Evolutionary conservation across 2,329 filamentous ascomycete genomes (phyloP).

Genomic region (Coniochaeta prunicola): DNA sequence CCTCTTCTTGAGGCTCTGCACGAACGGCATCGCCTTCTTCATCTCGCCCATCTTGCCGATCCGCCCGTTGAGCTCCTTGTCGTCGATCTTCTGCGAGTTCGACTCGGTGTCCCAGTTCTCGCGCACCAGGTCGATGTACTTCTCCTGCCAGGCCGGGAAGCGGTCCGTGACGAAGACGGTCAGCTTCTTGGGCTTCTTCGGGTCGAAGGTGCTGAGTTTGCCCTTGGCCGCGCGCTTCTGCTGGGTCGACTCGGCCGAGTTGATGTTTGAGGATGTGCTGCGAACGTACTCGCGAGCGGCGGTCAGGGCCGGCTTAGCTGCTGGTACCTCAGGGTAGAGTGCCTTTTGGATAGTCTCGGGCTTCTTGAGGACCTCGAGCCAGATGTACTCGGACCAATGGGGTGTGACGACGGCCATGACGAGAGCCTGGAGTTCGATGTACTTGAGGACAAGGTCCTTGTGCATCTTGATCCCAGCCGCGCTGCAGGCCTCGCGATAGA

Average conservation of each 20-base stretch:
- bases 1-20: constrained; percentile 79
- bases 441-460: constrained; percentile 67
- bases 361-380: constrained; percentile 83
- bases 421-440: constrained; percentile 64
- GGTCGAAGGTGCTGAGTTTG: constrained; percentile 78
- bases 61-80: constrained; percentile 71
- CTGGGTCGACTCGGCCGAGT: constrained; percentile 73
- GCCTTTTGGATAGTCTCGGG: constrained; percentile 70
- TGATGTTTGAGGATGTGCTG: constrained; percentile 69
- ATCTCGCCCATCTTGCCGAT: constrained; percentile 80
- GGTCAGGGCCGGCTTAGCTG: constrained; percentile 58
- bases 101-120: constrained; percentile 57
- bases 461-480: constrained; percentile 82
- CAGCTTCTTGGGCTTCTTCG: constrained; percentile 85
- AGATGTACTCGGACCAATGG: constrained; percentile 92
- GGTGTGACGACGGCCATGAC: constrained; percentile 79
- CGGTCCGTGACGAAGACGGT: constrained; percentile 74
- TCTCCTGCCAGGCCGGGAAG: constrained; percentile 87
- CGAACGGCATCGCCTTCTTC: constrained; percentile 98
- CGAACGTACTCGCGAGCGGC: constrained; percentile 67
- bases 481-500: constrained; percentile 77
- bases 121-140: constrained; percentile 75
- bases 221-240: constrained; percentile 90
- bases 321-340: constrained; percentile 63
- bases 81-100: constrained; percentile 56